Evolutionary conservation across 768 basidiomycete species (phyloP).

Genomic region (Phallus indusiatus): DNA sequence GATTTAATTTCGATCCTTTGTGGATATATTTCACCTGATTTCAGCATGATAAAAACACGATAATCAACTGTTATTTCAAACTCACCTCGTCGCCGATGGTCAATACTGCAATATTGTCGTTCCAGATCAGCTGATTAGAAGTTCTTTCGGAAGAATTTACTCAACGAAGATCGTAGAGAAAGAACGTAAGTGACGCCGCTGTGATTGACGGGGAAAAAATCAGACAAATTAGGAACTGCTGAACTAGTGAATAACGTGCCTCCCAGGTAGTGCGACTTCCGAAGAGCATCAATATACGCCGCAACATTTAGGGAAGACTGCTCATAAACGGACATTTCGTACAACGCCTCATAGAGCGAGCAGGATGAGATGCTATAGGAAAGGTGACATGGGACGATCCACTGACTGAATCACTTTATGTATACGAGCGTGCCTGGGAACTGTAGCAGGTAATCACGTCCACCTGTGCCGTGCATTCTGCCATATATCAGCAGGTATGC

Average conservation of each 20-base stretch:
- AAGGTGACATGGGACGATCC: not conserved
- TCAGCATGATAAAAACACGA: not conserved
- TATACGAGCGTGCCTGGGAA: not conserved
- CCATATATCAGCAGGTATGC: not conserved
- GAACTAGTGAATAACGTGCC: not conserved
- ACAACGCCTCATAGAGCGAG: not conserved
- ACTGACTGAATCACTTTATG: not conserved
- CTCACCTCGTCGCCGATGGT: conserved; percentile 1
- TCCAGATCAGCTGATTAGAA: not conserved
- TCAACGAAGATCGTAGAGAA: not conserved
- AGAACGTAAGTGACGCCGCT: conserved; percentile 2
- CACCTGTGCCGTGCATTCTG: not conserved
- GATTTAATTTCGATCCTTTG: not conserved
- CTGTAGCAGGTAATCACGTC: not conserved
- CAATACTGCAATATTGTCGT: not conserved
- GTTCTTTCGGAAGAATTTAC: not conserved
- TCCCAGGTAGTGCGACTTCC: not conserved
- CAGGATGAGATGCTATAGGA: not conserved
- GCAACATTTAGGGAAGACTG: not conserved
- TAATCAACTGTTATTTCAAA: too few relatives aligned
- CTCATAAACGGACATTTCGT: not conserved
- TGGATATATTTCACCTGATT: not conserved
- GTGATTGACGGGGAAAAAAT: not conserved
- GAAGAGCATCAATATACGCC: not conserved
- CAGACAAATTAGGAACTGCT: too few relatives aligned